Evolutionary conservation across 768 basidiomycete species (phyloP).

Genomic region (Boletales sp.): DNA sequence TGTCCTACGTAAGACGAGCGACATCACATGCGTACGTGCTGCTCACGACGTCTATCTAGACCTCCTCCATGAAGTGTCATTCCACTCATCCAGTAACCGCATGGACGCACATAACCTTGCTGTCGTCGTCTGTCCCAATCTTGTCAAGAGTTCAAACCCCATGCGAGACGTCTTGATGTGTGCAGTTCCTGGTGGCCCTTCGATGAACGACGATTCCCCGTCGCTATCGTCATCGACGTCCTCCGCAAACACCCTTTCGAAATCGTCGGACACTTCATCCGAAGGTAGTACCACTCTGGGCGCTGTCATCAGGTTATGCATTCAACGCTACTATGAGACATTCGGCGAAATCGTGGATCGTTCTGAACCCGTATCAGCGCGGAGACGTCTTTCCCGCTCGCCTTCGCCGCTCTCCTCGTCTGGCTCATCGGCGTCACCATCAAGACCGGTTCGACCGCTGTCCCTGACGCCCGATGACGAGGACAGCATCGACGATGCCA

Average conservation of each 20-base stretch:
- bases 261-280: constrained; percentile 24
- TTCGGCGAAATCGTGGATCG: constrained; percentile 81
- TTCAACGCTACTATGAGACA: constrained; percentile 79
- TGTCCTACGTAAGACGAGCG: constrained; percentile 50
- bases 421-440: constrained; percentile 21
- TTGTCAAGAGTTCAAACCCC: constrained; percentile 66
- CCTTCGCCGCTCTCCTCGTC: constrained; percentile 25
- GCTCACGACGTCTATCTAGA: constrained; percentile 40
- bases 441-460: constrained; percentile 18
- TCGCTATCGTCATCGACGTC: constrained; percentile 15
- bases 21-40: neutral
- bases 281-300: constrained; percentile 66
- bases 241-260: constrained; percentile 15
- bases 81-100: constrained; percentile 59
- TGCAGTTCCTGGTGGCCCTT: constrained; percentile 49
- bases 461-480: constrained; percentile 50
- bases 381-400: constrained; percentile 21
- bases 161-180: constrained; percentile 75
- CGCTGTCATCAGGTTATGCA: constrained; percentile 69
- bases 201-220: constrained; percentile 29
- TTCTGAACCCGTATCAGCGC: constrained; percentile 50
- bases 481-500: constrained; percentile 72
- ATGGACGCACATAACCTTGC: constrained; percentile 87
- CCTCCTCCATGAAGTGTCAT: constrained; percentile 74
- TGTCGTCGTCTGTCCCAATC: constrained; percentile 75